phyloP scores from a whole-genome alignment of 768 basidiomycete genomes.

The Boletus tylopilopsis region DNA sequence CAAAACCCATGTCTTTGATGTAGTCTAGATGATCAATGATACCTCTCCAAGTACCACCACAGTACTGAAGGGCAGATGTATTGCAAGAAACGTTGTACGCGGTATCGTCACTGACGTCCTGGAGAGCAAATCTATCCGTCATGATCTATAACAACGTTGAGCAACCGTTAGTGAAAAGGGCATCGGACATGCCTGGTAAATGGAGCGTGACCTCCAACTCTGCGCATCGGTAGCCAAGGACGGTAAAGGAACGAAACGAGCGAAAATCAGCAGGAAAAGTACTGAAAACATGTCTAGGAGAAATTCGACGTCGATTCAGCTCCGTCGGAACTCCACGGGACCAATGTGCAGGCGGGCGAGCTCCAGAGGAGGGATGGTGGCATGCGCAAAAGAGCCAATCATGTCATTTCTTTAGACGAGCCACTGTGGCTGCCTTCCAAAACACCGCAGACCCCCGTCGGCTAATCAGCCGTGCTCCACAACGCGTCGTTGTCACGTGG shows the following conservation, averaged over 20 bases:
- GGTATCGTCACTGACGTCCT: slow-evolving; percentile 28
- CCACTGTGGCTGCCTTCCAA: slow-evolving; percentile 14
- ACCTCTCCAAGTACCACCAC: slow-evolving; percentile 55
- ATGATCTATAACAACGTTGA: slow-evolving; percentile 34
- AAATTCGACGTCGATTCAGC: not conserved
- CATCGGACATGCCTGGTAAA: slow-evolving; percentile 44
- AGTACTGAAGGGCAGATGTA: slow-evolving; percentile 45
- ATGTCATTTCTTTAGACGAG: slow-evolving; percentile 5
- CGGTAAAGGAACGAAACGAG: slow-evolving; percentile 2
- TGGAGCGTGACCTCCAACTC: slow-evolving; percentile 50
- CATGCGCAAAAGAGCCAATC: not conserved
- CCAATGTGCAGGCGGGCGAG: not conserved
- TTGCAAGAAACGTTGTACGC: slow-evolving; percentile 40
- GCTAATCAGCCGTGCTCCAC: slow-evolving; percentile 16
- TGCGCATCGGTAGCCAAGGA: slow-evolving; percentile 38
- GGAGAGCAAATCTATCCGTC: slow-evolving; percentile 60
- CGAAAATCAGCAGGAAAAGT: slow-evolving; percentile 10
- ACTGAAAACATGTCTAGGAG: slow-evolving; percentile 5
- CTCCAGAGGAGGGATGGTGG: slow-evolving; percentile 1
- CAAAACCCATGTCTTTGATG: slow-evolving; percentile 60
- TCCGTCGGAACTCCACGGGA: slow-evolving; percentile 1
- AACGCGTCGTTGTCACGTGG: slow-evolving; percentile 27
- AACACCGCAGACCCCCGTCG: slow-evolving; percentile 22
- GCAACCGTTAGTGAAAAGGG: not conserved
- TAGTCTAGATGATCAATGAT: slow-evolving; percentile 56